phyloP scores from a whole-genome alignment of 805 yeast genomes.

The Wickerhamiella brachini region DNA sequence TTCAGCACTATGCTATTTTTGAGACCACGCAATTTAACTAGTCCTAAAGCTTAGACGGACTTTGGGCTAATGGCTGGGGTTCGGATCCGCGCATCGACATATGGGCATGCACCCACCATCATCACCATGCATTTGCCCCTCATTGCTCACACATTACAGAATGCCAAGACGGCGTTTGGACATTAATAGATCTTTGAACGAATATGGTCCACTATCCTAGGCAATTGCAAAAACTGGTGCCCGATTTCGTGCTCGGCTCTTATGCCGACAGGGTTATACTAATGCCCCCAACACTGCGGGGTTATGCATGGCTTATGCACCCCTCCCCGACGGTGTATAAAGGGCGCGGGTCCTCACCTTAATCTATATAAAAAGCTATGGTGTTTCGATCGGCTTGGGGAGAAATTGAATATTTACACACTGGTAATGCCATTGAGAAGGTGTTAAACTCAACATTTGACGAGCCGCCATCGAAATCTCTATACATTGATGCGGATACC shows the following conservation, averaged over 20 bases:
- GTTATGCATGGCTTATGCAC: background rate
- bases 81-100: too few species aligned
- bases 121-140: too few species aligned
- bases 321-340: background rate
- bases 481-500: constrained; percentile 15
- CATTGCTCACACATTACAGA: too few species aligned
- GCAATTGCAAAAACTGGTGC: background rate
- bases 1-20: too few species aligned
- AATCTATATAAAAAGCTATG: background rate
- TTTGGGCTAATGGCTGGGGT: too few species aligned
- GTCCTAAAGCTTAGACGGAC: too few species aligned
- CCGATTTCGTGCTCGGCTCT: background rate
- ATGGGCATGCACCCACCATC: too few species aligned
- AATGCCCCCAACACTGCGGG: background rate
- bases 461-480: background rate
- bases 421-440: background rate
- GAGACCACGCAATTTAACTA: too few species aligned
- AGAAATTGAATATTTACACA: background rate
- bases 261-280: background rate
- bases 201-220: too few species aligned
- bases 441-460: background rate
- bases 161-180: too few species aligned
- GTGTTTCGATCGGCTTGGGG: background rate
- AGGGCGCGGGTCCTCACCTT: too few species aligned
- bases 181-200: too few species aligned